These are phyloP conservation scores for Backusella luteola DNA, from an alignment of 192 early-diverging fungal species.

Conservation along the genomic window DNA sequence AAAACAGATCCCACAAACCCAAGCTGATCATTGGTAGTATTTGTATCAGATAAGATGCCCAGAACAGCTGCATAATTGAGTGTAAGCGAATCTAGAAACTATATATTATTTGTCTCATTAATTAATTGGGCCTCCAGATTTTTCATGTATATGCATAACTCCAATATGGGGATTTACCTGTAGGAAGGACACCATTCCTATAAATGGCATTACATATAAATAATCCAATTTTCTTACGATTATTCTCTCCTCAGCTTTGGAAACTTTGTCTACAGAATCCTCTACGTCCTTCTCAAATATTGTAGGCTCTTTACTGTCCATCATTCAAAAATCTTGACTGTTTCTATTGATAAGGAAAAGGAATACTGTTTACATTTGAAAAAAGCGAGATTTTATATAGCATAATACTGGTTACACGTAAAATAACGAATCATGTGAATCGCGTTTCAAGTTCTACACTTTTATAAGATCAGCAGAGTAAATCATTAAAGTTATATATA, in stretches of 20 bases:
- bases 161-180: conserved; percentile 10
- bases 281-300: background rate
- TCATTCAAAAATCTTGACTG: background rate
- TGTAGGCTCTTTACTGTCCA: background rate
- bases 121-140: background rate
- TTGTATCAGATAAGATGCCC: conserved; percentile 1
- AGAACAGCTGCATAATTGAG: conserved; percentile 20
- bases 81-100: conserved; percentile 25
- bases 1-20: conserved; percentile 24
- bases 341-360: too few species aligned
- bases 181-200: background rate
- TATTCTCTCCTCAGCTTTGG: background rate
- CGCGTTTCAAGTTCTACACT: too few species aligned
- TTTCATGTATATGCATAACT: too few species aligned
- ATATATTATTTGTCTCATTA: background rate
- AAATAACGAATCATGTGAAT: too few species aligned
- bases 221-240: background rate
- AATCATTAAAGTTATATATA: too few species aligned
- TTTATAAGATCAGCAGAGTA: too few species aligned
- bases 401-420: too few species aligned
- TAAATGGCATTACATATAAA: conserved; percentile 23
- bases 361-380: too few species aligned
- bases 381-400: too few species aligned
- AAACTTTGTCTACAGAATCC: background rate
- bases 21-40: conserved; percentile 13